Evolutionary conservation across 345 rosid genomes (phyloP).

Genomic region (Bruguiera sexangula): DNA sequence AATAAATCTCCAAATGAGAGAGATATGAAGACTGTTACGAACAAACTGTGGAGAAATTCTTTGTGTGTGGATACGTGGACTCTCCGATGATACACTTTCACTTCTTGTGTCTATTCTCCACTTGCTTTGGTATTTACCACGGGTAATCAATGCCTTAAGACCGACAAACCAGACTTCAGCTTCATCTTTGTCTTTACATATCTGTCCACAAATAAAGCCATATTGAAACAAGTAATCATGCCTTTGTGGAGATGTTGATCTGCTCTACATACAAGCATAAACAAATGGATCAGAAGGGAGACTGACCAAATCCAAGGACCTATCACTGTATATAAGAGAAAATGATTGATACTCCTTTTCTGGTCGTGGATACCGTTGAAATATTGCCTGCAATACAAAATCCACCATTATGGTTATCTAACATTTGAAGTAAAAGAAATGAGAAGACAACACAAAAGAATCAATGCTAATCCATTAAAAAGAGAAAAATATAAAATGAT

Average conservation of each 20-base stretch:
- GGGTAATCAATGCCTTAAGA: conserved; percentile 61
- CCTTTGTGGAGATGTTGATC: background rate
- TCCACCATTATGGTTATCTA: background rate
- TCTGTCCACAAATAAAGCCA: conserved; percentile 40
- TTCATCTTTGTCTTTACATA: conserved; percentile 96
- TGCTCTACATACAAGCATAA: background rate
- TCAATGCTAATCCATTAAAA: background rate
- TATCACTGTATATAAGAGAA: conserved; percentile 31
- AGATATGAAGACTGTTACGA: conserved; percentile 29
- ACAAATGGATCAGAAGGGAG: background rate
- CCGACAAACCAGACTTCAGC: conserved; percentile 94
- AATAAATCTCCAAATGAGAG: conserved; percentile 11
- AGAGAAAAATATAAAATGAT: background rate
- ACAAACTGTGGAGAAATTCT: conserved; percentile 57
- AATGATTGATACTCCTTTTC: conserved; percentile 36
- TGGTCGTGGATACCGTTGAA: conserved; percentile 34
- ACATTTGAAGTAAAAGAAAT: background rate
- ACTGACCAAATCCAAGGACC: conserved; percentile 34
- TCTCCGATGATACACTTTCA: conserved; percentile 43
- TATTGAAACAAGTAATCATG: background rate
- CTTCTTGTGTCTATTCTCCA: conserved; percentile 52
- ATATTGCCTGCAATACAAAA: conserved; percentile 27
- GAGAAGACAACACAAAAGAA: background rate
- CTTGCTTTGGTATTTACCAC: conserved; percentile 36
- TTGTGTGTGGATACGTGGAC: conserved; percentile 40